Percentiles rank a stretch among this genome's conserved stretches.
Evolutionary conservation across 495 filamentous ascomycete genomes (phyloP).

Genomic region (Aspergillus cavernicola): DNA sequence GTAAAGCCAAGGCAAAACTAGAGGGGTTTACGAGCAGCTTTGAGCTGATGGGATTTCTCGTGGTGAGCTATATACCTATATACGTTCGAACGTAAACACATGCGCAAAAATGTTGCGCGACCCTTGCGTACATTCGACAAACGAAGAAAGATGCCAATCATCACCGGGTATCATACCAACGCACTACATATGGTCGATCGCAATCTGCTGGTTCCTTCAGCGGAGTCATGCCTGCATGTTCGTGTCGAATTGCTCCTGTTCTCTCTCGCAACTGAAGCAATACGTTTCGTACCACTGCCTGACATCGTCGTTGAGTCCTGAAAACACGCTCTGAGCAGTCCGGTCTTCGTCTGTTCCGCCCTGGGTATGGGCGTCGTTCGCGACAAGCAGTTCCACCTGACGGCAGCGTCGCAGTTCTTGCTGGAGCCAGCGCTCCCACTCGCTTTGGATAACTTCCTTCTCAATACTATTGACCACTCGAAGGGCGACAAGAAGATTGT

Average conservation of each 20-base stretch:
- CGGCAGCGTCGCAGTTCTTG: slow-evolving; percentile 68
- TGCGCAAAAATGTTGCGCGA: slow-evolving; percentile 2
- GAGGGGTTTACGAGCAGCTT: slow-evolving; percentile 4
- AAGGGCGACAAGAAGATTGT: slow-evolving; percentile 87
- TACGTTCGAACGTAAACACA: slow-evolving; percentile 3
- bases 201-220: slow-evolving; percentile 4
- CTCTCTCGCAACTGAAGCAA: slow-evolving; percentile 67
- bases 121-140: slow-evolving; percentile 3
- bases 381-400: slow-evolving; percentile 52
- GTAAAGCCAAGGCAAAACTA: slow-evolving; percentile 96
- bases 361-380: slow-evolving; percentile 21
- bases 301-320: slow-evolving; percentile 46
- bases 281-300: slow-evolving; percentile 66
- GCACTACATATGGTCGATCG: slow-evolving; percentile 13
- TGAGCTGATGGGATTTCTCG: slow-evolving; percentile 3
- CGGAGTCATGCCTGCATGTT: slow-evolving; percentile 18
- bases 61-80: slow-evolving; percentile 7
- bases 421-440: slow-evolving; percentile 88
- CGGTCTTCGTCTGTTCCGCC: slow-evolving; percentile 23
- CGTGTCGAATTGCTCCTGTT: slow-evolving; percentile 41
- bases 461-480: slow-evolving; percentile 88
- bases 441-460: slow-evolving; percentile 71
- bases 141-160: slow-evolving; percentile 4
- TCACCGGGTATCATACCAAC: slow-evolving; percentile 35
- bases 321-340: slow-evolving; percentile 27